Conservation (phyloP, 2,329 filamentous ascomycete species). For the Epichloe coenophiala region DNA sequence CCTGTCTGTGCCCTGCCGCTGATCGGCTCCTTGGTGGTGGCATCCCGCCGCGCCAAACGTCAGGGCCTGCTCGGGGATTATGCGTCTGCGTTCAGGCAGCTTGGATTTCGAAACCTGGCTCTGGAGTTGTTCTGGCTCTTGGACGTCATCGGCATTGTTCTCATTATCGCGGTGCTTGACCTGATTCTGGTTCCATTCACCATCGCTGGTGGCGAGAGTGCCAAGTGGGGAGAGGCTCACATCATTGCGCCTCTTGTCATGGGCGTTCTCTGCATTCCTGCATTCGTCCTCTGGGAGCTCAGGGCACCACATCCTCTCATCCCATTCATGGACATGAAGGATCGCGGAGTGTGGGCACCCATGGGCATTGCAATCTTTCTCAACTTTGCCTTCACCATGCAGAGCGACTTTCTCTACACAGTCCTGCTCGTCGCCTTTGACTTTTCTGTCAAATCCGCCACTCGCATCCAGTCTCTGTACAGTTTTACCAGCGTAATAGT, state of each 20-base stretch:
- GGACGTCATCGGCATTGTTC: conserved; percentile 41
- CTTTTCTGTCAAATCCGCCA: conserved; percentile 31
- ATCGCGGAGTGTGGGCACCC: conserved; percentile 35
- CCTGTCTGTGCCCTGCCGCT: conserved; percentile 48
- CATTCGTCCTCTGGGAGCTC: conserved; percentile 45
- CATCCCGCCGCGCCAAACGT: conserved; percentile 41
- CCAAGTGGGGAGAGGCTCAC: conserved; percentile 33
- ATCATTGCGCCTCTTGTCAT: conserved; percentile 44
- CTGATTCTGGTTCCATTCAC: conserved; percentile 53
- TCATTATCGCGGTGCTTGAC: conserved; percentile 41
- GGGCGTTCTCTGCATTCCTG: conserved; percentile 41
- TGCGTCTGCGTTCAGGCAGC: conserved; percentile 14
- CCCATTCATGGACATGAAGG: conserved; percentile 34
- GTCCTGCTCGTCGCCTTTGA: conserved; percentile 40
- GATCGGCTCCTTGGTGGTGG: conserved; percentile 39
- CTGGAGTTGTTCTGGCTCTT: conserved; percentile 36
- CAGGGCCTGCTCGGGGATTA: conserved; percentile 26
- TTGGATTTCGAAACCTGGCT: conserved; percentile 30
- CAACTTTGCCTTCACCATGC: conserved; percentile 31
- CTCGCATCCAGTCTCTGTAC: conserved; percentile 36
- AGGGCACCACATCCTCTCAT: conserved; percentile 44
- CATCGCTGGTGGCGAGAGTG: conserved; percentile 29
- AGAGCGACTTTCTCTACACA: conserved; percentile 36
- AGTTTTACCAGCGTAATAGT: conserved; percentile 35
- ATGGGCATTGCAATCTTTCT: conserved; percentile 25